Percentiles rank a stretch among this genome's conserved stretches.
These are phyloP conservation scores for Coprinellus aureogranulatus DNA, from an alignment of 768 basidiomycete species.

Conservation along the genomic window DNA sequence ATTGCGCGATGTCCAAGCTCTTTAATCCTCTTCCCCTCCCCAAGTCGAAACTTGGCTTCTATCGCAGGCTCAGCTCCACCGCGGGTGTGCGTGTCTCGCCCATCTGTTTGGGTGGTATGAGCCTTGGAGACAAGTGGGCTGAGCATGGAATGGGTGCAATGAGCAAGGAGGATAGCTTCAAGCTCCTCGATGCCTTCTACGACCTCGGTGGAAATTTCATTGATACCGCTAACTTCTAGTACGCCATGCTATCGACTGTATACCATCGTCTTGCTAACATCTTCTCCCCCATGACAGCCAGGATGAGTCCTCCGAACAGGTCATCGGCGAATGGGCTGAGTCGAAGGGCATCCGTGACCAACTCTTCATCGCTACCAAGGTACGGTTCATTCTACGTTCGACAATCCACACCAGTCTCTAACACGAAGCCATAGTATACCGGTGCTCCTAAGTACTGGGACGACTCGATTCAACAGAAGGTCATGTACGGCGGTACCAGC, in stretches of 20 bases:
- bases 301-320: conserved; percentile 48
- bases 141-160: conserved; percentile 2
- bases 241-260: background rate
- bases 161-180: conserved; percentile 7
- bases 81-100: conserved; percentile 5
- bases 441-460: conserved; percentile 24
- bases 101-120: conserved; percentile 7
- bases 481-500: conserved; percentile 37
- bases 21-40: background rate
- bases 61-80: background rate
- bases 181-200: conserved; percentile 7
- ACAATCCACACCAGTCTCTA: background rate
- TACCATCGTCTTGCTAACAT: background rate
- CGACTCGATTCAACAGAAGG: conserved; percentile 27
- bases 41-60: background rate
- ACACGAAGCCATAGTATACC: conserved; percentile 19
- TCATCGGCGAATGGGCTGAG: conserved; percentile 51
- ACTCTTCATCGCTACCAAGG: conserved; percentile 44
- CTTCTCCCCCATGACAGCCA: conserved; percentile 28
- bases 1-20: background rate
- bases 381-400: background rate
- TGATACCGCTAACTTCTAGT: conserved; percentile 10
- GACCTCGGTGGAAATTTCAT: conserved; percentile 9
- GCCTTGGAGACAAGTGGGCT: conserved; percentile 1
- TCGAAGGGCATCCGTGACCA: conserved; percentile 41